Evolutionary conservation across 345 rosid genomes (phyloP).

Genomic region (Geranium brycei): DNA sequence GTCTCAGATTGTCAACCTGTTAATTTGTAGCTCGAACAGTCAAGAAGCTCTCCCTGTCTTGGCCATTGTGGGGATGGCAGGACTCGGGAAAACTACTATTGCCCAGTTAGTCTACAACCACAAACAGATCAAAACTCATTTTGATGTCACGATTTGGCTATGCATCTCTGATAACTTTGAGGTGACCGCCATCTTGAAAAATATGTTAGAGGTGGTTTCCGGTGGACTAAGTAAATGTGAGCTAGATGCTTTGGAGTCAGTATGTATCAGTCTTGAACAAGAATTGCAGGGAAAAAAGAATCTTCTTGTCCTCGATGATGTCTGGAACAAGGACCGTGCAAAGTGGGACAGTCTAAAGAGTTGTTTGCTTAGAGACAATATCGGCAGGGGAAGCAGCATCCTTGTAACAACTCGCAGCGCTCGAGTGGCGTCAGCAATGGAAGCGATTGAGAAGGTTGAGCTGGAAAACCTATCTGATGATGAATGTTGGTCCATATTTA

Average conservation of each 20-base stretch:
- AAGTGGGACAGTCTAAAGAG: constrained; percentile 6
- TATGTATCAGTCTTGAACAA: neutral
- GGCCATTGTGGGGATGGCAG: constrained; percentile 11
- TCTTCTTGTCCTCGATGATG: constrained; percentile 18
- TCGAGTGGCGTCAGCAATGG: neutral
- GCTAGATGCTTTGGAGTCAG: neutral
- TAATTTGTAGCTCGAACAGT: neutral
- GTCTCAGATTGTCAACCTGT: neutral
- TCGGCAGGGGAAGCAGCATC: neutral
- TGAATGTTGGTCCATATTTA: neutral
- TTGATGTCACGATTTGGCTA: constrained; percentile 5
- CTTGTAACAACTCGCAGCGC: neutral
- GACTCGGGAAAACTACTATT: constrained; percentile 18
- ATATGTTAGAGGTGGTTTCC: constrained; percentile 8
- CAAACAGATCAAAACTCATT: too few relatives aligned
- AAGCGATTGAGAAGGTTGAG: neutral
- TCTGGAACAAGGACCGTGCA: constrained; percentile 1
- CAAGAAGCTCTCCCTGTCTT: neutral
- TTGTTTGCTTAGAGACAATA: neutral
- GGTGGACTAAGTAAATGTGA: neutral
- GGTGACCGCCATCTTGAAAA: constrained; percentile 3
- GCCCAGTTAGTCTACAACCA: too few relatives aligned
- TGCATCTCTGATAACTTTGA: constrained; percentile 9
- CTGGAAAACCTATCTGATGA: neutral
- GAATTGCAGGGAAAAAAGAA: neutral